A percentile compares a stretch with the other conserved stretches of the same genome.
Conservation (phyloP, 306 rosid species). For the Rubus parviflorus region DNA sequence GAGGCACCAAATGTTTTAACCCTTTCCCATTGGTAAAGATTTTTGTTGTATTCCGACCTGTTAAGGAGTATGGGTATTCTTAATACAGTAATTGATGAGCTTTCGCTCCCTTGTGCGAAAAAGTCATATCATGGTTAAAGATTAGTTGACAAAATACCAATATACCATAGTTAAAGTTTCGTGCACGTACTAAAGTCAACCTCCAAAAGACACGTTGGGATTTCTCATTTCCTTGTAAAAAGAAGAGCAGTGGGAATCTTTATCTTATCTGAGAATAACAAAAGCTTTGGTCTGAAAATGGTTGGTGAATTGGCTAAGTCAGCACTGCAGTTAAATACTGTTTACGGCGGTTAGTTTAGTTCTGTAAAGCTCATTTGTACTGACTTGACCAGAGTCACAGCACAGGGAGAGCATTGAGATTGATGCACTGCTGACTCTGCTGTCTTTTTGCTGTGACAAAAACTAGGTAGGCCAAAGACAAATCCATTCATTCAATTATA, state of each 20-base stretch:
- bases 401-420: background rate
- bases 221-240: background rate
- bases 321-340: background rate
- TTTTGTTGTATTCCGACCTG: background rate
- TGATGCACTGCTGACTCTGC: background rate
- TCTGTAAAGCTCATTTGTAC: background rate
- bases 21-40: background rate
- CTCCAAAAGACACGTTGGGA: background rate
- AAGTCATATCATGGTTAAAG: background rate
- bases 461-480: background rate
- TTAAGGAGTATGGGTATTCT: background rate
- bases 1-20: background rate
- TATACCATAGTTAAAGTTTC: background rate
- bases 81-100: background rate
- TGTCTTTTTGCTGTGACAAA: background rate
- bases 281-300: background rate
- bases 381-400: background rate
- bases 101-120: background rate
- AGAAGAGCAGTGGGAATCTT: background rate
- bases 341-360: background rate
- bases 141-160: background rate
- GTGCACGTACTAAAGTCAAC: slow-evolving; percentile 8
- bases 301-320: background rate
- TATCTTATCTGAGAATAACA: background rate
- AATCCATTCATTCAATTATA: background rate